Percentiles rank a stretch among this genome's conserved stretches.
phyloP scores from a whole-genome alignment of 1,284 basidiomycete genomes.

The Trametes versicolor region DNA sequence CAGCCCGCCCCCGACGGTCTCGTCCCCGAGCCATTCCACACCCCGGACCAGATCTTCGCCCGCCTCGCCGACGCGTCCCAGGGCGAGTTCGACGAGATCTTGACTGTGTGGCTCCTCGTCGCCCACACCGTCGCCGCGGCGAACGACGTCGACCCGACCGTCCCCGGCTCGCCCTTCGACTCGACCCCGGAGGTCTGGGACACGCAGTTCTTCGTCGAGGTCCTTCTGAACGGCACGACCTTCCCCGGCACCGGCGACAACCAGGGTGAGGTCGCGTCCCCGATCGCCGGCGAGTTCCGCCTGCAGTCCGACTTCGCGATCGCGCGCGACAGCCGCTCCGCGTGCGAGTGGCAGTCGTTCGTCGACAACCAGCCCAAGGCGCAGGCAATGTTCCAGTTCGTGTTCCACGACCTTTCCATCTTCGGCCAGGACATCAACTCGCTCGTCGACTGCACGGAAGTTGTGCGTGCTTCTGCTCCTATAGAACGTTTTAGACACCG shows the following conservation, averaged over 20 bases:
- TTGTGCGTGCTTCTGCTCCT: constrained; percentile 22
- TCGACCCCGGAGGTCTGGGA: constrained; percentile 31
- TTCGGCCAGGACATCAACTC: constrained; percentile 42
- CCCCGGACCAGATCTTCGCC: constrained; percentile 36
- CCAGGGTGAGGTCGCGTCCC: constrained; percentile 35
- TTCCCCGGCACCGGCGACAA: constrained; percentile 39
- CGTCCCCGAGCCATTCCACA: constrained; percentile 42
- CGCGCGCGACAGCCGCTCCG: constrained; percentile 38
- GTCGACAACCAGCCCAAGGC: constrained; percentile 44
- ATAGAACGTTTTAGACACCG: too few species aligned
- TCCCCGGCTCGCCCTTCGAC: constrained; percentile 34
- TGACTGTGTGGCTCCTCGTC: constrained; percentile 42
- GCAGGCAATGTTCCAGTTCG: constrained; percentile 41
- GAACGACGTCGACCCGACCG: constrained; percentile 34
- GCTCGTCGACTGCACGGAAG: constrained; percentile 42
- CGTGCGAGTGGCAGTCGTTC: constrained; percentile 46
- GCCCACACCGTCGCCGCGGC: constrained; percentile 35
- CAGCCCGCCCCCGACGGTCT: constrained; percentile 39
- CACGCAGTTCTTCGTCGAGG: constrained; percentile 36
- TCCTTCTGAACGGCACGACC: constrained; percentile 36
- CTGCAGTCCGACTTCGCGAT: constrained; percentile 43
- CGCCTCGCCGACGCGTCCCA: constrained; percentile 38
- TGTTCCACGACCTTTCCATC: constrained; percentile 45
- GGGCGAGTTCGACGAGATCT: constrained; percentile 40
- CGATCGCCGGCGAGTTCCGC: constrained; percentile 39